These are phyloP conservation scores for Amanita polypyramis DNA, from an alignment of 768 basidiomycete genomes.

Conservation along the genomic window DNA sequence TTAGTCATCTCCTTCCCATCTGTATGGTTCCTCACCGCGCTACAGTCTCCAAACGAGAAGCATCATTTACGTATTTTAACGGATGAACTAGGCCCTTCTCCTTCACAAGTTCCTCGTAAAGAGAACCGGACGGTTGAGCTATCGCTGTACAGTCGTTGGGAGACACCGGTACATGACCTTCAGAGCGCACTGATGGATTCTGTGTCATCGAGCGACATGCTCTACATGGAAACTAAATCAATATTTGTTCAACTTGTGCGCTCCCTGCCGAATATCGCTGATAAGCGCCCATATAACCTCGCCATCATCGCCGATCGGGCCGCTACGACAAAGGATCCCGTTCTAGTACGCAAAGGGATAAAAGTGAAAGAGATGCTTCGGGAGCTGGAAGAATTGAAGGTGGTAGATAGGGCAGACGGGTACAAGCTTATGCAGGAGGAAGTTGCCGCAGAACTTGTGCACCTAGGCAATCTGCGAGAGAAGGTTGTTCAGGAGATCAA, in stretches of 20 bases:
- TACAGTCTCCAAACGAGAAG: constrained; percentile 92
- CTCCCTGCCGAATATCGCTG: constrained; percentile 76
- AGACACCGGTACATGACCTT: constrained; percentile 96
- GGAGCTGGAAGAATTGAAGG: constrained; percentile 84
- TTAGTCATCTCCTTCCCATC: constrained; percentile 27
- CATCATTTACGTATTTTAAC: constrained; percentile 94
- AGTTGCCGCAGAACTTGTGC: constrained; percentile 88
- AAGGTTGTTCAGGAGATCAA: constrained; percentile 91
- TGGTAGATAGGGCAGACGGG: constrained; percentile 74
- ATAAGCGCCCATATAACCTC: constrained; percentile 85
- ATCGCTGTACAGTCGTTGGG: constrained; percentile 93
- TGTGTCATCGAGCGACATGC: constrained; percentile 94
- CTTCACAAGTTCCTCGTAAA: constrained; percentile 92
- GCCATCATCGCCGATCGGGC: constrained; percentile 85
- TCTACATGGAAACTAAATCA: constrained; percentile 99
- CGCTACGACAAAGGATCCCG: constrained; percentile 95
- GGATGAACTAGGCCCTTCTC: constrained; percentile 91
- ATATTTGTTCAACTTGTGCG: constrained; percentile 97
- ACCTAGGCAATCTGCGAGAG: constrained; percentile 93
- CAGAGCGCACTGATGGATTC: constrained; percentile 95
- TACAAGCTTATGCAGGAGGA: constrained; percentile 98
- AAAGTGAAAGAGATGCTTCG: constrained; percentile 99
- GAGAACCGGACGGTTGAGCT: constrained; percentile 94
- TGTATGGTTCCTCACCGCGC: neutral
- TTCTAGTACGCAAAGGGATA: constrained; percentile 92